phyloP scores from a whole-genome alignment of 2,329 filamentous ascomycete species.

The Sclerotiophoma versabilis region DNA sequence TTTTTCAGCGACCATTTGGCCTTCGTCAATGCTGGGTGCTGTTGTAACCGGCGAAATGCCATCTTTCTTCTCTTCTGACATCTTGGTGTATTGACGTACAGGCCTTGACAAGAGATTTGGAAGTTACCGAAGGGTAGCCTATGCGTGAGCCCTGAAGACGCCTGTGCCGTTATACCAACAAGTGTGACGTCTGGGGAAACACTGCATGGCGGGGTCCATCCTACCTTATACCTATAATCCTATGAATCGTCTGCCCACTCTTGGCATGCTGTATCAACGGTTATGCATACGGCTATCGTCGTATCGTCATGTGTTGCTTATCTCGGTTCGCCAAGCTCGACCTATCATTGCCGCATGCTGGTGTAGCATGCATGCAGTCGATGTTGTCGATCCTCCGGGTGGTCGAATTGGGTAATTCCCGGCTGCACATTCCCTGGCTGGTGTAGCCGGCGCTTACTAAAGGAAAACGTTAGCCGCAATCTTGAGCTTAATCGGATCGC shows the following conservation, averaged over 20 bases:
- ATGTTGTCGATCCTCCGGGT: slow-evolving; percentile 31
- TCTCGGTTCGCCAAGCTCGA: slow-evolving; percentile 21
- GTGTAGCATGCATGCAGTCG: slow-evolving; percentile 22
- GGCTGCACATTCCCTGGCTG: slow-evolving; percentile 21
- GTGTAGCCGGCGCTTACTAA: slow-evolving; percentile 10
- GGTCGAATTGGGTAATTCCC: slow-evolving; percentile 29
- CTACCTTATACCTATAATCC: slow-evolving; percentile 5
- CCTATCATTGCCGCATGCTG: slow-evolving; percentile 22
- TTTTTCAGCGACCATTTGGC: slow-evolving; percentile 39
- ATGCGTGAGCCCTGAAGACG: not conserved
- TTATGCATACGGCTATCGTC: slow-evolving; percentile 15
- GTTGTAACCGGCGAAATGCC: slow-evolving; percentile 28
- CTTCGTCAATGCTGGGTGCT: slow-evolving; percentile 39
- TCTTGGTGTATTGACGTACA: not conserved
- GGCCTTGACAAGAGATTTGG: not conserved
- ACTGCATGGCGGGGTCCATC: not conserved
- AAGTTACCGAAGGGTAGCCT: not conserved
- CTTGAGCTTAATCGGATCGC: not conserved
- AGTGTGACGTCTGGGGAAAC: not conserved
- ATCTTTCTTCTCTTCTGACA: slow-evolving; percentile 36
- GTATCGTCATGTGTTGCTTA: slow-evolving; percentile 21
- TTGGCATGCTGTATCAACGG: slow-evolving; percentile 16
- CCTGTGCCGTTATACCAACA: not conserved
- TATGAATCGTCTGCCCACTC: slow-evolving; percentile 8
- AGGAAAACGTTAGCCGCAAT: slow-evolving; percentile 5